Percentiles rank a stretch among this genome's conserved stretches.
phyloP scores from a whole-genome alignment of 2,329 filamentous ascomycete species.

The Cercospora zeae-maydis region DNA sequence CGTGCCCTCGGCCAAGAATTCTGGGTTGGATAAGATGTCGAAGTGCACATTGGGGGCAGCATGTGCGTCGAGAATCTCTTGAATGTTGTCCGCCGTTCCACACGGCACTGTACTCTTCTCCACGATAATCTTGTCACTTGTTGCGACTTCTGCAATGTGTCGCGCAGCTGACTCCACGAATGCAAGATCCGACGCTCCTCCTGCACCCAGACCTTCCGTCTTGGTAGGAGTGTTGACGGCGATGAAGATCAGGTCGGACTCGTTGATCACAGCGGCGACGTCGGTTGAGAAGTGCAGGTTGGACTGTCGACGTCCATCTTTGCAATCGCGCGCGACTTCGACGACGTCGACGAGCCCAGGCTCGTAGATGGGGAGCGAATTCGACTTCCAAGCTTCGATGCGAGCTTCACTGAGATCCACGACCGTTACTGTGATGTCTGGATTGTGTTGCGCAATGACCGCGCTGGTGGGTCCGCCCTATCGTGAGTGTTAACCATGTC shows the following conservation, averaged over 20 bases:
- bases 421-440: conserved; percentile 67
- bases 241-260: conserved; percentile 71
- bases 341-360: conserved; percentile 67
- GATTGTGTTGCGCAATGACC: conserved; percentile 70
- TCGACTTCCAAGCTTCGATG: conserved; percentile 70
- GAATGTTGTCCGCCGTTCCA: conserved; percentile 66
- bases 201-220: conserved; percentile 63
- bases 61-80: conserved; percentile 56
- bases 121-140: conserved; percentile 67
- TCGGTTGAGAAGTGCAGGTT: conserved; percentile 75
- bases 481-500: conserved; percentile 16
- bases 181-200: conserved; percentile 68
- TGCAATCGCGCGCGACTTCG: conserved; percentile 54
- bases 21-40: conserved; percentile 75
- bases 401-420: conserved; percentile 65
- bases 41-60: conserved; percentile 63
- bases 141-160: conserved; percentile 64
- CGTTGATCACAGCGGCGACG: conserved; percentile 57
- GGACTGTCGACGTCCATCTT: conserved; percentile 35
- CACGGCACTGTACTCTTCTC: conserved; percentile 81
- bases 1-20: conserved; percentile 75
- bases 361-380: conserved; percentile 71
- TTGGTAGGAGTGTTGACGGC: conserved; percentile 80
- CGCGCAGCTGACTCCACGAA: conserved; percentile 67
- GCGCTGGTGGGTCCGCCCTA: conserved; percentile 71